Percentiles rank a stretch among this genome's conserved stretches.
phyloP scores from a whole-genome alignment of 352 stramenopile species.

The Globisporangium cederbergense region DNA sequence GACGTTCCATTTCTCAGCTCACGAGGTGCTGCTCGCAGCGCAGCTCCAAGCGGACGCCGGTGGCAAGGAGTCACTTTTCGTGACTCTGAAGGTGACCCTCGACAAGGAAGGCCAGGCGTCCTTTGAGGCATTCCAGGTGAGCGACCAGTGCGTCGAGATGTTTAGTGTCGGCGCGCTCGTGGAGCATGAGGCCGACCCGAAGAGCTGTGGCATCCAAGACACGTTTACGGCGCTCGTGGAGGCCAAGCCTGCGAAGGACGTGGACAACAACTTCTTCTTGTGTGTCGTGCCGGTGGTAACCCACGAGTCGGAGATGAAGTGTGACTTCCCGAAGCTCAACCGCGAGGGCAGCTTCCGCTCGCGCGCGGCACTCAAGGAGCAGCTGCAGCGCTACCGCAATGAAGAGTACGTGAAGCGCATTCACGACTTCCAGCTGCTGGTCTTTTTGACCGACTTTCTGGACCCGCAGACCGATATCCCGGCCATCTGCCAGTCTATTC shows the following conservation, averaged over 20 bases:
- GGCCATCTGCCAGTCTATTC: conserved; percentile 90
- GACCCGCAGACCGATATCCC: conserved; percentile 90
- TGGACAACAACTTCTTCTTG: conserved; percentile 98
- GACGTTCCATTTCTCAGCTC: conserved; percentile 92
- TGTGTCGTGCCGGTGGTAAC: conserved; percentile 95
- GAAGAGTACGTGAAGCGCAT: conserved; percentile 88
- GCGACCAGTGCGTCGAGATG: conserved; percentile 98
- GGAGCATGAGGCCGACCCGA: conserved; percentile 87
- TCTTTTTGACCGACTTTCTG: conserved; percentile 94
- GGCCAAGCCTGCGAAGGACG: conserved; percentile 85
- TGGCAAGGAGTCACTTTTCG: conserved; percentile 93
- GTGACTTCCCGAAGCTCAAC: conserved; percentile 94
- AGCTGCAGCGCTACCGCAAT: conserved; percentile 75
- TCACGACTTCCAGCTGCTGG: conserved; percentile 94
- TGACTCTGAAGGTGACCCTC: conserved; percentile 95
- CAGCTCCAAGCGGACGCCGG: conserved; percentile 96
- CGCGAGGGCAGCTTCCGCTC: conserved; percentile 78
- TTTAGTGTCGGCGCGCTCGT: conserved; percentile 92
- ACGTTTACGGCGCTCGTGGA: conserved; percentile 98
- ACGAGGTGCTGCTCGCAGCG: conserved; percentile 91
- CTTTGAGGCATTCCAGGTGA: conserved; percentile 97
- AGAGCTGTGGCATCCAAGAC: conserved; percentile 89
- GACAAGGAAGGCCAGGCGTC: conserved; percentile 92
- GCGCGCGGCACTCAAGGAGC: conserved; percentile 90
- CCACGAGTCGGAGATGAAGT: conserved; percentile 91